These are phyloP conservation scores for Tolypocladium amazonense DNA, from an alignment of 2,329 filamentous ascomycete genomes.

Conservation along the genomic window DNA sequence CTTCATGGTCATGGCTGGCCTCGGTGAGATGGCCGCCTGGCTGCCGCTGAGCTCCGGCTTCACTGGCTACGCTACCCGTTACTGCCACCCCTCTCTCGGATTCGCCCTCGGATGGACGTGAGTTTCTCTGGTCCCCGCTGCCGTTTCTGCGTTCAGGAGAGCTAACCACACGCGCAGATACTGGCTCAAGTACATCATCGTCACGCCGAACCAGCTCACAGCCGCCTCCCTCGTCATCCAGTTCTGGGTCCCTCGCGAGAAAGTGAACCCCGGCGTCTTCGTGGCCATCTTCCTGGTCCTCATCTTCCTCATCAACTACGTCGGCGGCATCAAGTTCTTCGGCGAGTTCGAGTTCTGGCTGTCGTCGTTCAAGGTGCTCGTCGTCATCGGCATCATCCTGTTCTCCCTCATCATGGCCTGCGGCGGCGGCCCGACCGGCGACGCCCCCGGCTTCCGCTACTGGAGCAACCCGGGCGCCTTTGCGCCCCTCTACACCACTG, in stretches of 20 bases:
- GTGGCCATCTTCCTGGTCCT: slow-evolving; percentile 59
- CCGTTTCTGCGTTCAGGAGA: too few relatives aligned
- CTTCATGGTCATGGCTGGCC: slow-evolving; percentile 69
- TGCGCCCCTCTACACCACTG: slow-evolving; percentile 15
- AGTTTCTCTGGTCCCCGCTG: slow-evolving; percentile 14
- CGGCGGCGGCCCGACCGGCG: slow-evolving; percentile 53
- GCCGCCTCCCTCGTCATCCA: slow-evolving; percentile 70
- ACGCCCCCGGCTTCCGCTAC: slow-evolving; percentile 55
- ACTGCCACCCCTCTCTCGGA: slow-evolving; percentile 70
- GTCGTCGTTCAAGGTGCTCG: slow-evolving; percentile 56
- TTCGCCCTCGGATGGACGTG: slow-evolving; percentile 68
- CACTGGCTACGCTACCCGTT: slow-evolving; percentile 69
- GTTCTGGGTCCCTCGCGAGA: slow-evolving; percentile 58
- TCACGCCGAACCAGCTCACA: slow-evolving; percentile 76
- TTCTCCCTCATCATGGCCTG: slow-evolving; percentile 52
- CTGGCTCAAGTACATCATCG: slow-evolving; percentile 75
- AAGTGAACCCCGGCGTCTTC: slow-evolving; percentile 68
- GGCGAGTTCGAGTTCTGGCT: slow-evolving; percentile 56
- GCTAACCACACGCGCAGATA: slow-evolving; percentile 22
- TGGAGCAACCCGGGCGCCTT: slow-evolving; percentile 49
- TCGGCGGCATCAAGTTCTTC: slow-evolving; percentile 52
- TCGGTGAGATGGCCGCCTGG: slow-evolving; percentile 81
- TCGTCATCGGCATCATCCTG: slow-evolving; percentile 56
- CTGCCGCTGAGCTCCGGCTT: slow-evolving; percentile 69
- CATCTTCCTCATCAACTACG: slow-evolving; percentile 56